Percentiles rank a stretch among this genome's conserved stretches.
phyloP scores from a whole-genome alignment of 2,329 filamentous ascomycete genomes.

The Teratosphaeria nubilosa region DNA sequence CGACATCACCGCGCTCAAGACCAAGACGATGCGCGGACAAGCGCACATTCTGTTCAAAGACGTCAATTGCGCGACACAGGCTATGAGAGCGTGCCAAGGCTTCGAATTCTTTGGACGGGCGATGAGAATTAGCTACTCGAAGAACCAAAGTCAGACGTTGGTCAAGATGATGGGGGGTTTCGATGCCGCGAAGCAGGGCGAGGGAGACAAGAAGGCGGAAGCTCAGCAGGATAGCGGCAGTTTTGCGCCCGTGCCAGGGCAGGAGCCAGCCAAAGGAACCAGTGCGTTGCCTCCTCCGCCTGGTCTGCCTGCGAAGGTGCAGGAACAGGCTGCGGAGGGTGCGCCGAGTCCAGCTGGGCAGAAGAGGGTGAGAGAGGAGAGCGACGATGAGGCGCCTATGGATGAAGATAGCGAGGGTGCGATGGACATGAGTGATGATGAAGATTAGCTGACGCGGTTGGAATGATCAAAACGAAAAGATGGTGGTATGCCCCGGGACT shows the following conservation, averaged over 20 bases:
- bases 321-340: slow-evolving; percentile 31
- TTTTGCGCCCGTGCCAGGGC: not conserved
- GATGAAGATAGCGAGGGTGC: slow-evolving; percentile 41
- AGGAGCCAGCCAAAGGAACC: slow-evolving; percentile 21
- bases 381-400: slow-evolving; percentile 31
- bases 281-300: slow-evolving; percentile 65
- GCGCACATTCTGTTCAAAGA: slow-evolving; percentile 89
- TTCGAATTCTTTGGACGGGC: slow-evolving; percentile 76
- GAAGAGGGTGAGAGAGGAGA: slow-evolving; percentile 34
- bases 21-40: slow-evolving; percentile 86
- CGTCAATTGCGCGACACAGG: slow-evolving; percentile 82
- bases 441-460: slow-evolving; percentile 33
- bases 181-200: not conserved
- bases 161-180: slow-evolving; percentile 28
- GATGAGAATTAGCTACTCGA: slow-evolving; percentile 84
- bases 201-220: not conserved
- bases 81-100: slow-evolving; percentile 79
- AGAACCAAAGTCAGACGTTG: slow-evolving; percentile 77
- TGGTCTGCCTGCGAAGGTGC: slow-evolving; percentile 15
- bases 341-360: slow-evolving; percentile 48
- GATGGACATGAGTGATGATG: slow-evolving; percentile 66
- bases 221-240: not conserved
- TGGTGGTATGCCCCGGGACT: not conserved
- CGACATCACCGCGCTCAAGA: slow-evolving; percentile 84
- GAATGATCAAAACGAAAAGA: not conserved